A percentile compares a stretch with the other conserved stretches of the same genome.
Conservation (phyloP, 2,329 filamentous ascomycete genomes). For the Aspergillaceae sp. region DNA sequence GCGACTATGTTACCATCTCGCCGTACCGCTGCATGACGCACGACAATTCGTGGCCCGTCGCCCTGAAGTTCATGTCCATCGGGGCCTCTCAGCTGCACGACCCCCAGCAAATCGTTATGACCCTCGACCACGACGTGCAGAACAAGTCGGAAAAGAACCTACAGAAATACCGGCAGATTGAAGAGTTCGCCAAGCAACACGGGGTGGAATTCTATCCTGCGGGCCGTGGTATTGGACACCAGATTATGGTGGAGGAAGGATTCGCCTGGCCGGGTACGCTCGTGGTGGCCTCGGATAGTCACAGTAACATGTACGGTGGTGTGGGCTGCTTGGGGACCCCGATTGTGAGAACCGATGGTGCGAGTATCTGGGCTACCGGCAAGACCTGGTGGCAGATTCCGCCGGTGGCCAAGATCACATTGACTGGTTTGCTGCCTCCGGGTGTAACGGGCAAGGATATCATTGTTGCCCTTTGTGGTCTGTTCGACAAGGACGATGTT, state of each 20-base stretch:
- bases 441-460: conserved; percentile 92
- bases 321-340: conserved; percentile 69
- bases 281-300: conserved; percentile 61
- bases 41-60: conserved; percentile 72
- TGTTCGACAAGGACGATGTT: conserved; percentile 82
- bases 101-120: conserved; percentile 67
- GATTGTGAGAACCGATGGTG: conserved; percentile 79
- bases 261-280: conserved; percentile 80
- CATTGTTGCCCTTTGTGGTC: conserved; percentile 76
- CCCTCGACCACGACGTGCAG: conserved; percentile 81
- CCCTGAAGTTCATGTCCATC: conserved; percentile 72
- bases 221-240: conserved; percentile 77
- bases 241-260: conserved; percentile 65
- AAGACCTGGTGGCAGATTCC: conserved; percentile 85
- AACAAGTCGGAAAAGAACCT: conserved; percentile 71
- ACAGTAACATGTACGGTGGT: conserved; percentile 78
- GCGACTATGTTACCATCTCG: conserved; percentile 73
- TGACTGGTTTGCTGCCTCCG: conserved; percentile 64
- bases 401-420: conserved; percentile 68
- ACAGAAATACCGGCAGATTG: conserved; percentile 73
- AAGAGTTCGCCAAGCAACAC: conserved; percentile 70
- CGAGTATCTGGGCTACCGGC: conserved; percentile 74
- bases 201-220: conserved; percentile 70
- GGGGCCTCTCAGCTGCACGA: conserved; percentile 67
- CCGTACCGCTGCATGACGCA: conserved; percentile 77